phyloP scores from a whole-genome alignment of 345 rosid species.

The Hirschfeldia incana region DNA sequence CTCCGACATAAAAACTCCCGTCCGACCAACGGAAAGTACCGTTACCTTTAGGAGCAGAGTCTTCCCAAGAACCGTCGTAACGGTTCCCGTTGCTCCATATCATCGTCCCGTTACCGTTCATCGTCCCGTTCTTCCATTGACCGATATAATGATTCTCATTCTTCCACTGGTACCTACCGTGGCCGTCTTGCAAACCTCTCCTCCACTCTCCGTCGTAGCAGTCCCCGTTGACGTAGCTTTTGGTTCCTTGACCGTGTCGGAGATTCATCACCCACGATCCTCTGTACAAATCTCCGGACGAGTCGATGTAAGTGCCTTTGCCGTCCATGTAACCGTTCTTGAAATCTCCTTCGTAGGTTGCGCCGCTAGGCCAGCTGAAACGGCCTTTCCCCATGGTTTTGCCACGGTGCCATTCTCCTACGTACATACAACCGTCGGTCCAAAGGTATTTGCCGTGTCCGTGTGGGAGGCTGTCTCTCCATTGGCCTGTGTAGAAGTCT shows the following conservation, averaged over 20 bases:
- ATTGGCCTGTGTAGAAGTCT: constrained; percentile 85
- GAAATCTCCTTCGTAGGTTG: constrained; percentile 96
- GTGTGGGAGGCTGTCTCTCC: constrained; percentile 69
- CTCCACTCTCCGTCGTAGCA: constrained; percentile 90
- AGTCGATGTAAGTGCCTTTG: constrained; percentile 71
- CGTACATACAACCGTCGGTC: constrained; percentile 94
- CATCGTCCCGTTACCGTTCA: constrained; percentile 84
- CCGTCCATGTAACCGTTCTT: constrained; percentile 90
- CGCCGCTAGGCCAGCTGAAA: constrained; percentile 92
- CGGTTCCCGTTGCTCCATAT: constrained; percentile 82
- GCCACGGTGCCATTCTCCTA: constrained; percentile 84
- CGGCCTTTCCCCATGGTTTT: constrained; percentile 77
- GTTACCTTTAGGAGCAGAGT: constrained; percentile 81
- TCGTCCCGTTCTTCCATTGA: constrained; percentile 73
- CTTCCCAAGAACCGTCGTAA: constrained; percentile 94
- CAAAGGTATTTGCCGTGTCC: constrained; percentile 85
- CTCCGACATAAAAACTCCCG: constrained; percentile 83
- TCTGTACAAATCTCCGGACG: constrained; percentile 65
- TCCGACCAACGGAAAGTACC: constrained; percentile 76
- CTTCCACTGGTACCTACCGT: constrained; percentile 89
- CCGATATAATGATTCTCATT: constrained; percentile 77
- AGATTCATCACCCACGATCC: constrained; percentile 93
- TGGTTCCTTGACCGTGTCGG: constrained; percentile 76
- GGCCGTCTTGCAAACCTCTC: constrained; percentile 80
- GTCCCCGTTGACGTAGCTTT: constrained; percentile 75